Evolutionary conservation across 2,329 filamentous ascomycete genomes (phyloP), one percentile per base, ranked within the genome.

Genomic region (Dactylellina haptotyla): DNA sequence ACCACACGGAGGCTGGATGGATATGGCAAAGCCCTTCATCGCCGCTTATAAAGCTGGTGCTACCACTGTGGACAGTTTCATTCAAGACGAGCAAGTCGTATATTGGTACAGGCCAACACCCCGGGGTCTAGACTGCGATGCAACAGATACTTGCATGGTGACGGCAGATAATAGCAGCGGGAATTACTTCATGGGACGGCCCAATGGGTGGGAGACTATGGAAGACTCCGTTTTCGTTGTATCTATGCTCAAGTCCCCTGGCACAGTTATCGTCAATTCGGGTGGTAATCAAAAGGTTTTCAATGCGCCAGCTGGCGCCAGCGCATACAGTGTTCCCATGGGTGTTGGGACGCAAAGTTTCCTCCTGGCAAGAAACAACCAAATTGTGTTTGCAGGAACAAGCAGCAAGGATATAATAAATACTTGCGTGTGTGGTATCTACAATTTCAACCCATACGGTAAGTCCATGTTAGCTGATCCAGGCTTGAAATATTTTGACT

Each of bases 361-460:
- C 61, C 79, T 80, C 0, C 80, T 87, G 3, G 78, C 78, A 2
- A 81, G 85, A 3, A 79, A 80, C 30, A 80, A 80, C 0, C 61
- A 80, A 39, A 81, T 79, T 0, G 80, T 85, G 2, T 73, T 87
- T 3, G 81, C 81, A 10, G 84, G 81, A 4, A 83, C 82, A 0
- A 84, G 84, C 8, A 77, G 83, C n/a, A 84, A 84, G 79, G 81
- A 86, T 39, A 83, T 87, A 37, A 79, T 81, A 0, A 79, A 83
- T 43, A 79, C 79, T 14, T 87, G 85, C 76, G 78, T 82, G 16
- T 86, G 84, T 67, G 84, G 85, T 2, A 80, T 86, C 53, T 86
- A 86, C 80, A 87, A 87, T 79, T 87, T 84, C 80, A 87, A 87
- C 67, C 82, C 84, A 12, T 87, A 84, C 72, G 84, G 46, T 51